phyloP scores from a whole-genome alignment of 495 filamentous ascomycete genomes.

The Oleoguttula mirabilis region DNA sequence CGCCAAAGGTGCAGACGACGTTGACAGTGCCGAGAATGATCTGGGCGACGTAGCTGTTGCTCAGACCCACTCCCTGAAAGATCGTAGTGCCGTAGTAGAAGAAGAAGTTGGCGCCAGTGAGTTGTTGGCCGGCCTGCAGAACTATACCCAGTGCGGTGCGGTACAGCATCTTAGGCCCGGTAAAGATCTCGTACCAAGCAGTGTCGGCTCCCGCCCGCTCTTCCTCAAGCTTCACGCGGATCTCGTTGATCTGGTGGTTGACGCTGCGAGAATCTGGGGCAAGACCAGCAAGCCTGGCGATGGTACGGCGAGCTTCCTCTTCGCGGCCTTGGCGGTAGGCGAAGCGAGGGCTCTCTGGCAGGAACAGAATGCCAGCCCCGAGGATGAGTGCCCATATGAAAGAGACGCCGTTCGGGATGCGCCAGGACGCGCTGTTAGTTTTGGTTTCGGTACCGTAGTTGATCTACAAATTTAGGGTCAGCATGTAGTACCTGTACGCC shows the following conservation, averaged over 20 bases:
- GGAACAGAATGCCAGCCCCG: constrained; percentile 39
- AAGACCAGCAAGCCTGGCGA: constrained; percentile 34
- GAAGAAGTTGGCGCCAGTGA: constrained; percentile 43
- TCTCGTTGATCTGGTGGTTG: constrained; percentile 48
- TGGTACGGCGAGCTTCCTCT: constrained; percentile 48
- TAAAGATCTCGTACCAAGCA: constrained; percentile 18
- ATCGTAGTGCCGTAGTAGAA: constrained; percentile 12
- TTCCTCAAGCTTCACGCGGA: constrained; percentile 42
- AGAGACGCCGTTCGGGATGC: constrained; percentile 3
- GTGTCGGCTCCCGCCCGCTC: constrained; percentile 25
- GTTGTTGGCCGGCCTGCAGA: constrained; percentile 60
- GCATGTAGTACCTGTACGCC: no score
- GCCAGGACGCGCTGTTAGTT: background rate
- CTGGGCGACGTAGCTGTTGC: background rate
- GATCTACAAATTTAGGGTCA: no score
- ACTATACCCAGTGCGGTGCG: constrained; percentile 56
- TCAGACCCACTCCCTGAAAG: constrained; percentile 5
- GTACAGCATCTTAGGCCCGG: constrained; percentile 53
- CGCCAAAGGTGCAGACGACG: constrained; percentile 27
- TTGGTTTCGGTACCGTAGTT: constrained; percentile 64
- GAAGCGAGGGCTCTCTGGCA: constrained; percentile 29
- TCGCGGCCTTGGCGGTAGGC: constrained; percentile 26
- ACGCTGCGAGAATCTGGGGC: constrained; percentile 48
- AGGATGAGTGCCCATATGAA: constrained; percentile 67
- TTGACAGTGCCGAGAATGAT: constrained; percentile 22